These are phyloP conservation scores for Eucalyptus cladocalyx DNA, from an alignment of 345 rosid genomes.

Conservation along the genomic window DNA sequence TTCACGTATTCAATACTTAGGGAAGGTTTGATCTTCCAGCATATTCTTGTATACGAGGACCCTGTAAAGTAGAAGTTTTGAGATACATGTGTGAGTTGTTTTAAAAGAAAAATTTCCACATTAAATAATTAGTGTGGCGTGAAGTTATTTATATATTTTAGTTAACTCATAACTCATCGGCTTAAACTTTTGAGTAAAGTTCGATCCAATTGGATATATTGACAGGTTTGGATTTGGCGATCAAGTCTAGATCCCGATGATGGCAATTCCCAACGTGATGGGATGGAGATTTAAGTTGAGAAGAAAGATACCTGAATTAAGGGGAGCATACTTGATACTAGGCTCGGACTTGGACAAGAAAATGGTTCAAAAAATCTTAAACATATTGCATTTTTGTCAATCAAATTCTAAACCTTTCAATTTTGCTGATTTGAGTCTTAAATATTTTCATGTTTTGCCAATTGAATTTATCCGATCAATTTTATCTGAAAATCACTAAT, in stretches of 20 bases:
- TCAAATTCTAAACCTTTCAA: no score
- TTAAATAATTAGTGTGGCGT: background rate
- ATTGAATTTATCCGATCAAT: no score
- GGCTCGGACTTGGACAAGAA: accelerated
- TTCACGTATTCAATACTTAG: background rate
- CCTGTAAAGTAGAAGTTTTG: background rate
- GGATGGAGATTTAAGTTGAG: no score
- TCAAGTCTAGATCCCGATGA: background rate
- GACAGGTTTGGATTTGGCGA: background rate
- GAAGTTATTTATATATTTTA: background rate
- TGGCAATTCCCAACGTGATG: no score
- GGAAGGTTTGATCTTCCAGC: background rate
- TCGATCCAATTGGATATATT: background rate
- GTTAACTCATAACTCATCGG: accelerated
- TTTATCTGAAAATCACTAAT: no score
- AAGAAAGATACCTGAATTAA: no score
- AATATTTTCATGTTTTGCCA: accelerated
- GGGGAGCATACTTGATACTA: no score
- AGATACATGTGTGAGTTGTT: background rate
- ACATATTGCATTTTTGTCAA: no score
- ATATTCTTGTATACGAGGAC: background rate
- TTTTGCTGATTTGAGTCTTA: no score
- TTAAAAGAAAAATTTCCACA: background rate
- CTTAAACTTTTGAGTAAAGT: background rate
- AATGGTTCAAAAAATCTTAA: no score